A percentile compares a stretch with the other conserved stretches of the same genome.
These are phyloP conservation scores for Tuber aestivum DNA, from an alignment of 495 filamentous ascomycete species.

Conservation along the genomic window DNA sequence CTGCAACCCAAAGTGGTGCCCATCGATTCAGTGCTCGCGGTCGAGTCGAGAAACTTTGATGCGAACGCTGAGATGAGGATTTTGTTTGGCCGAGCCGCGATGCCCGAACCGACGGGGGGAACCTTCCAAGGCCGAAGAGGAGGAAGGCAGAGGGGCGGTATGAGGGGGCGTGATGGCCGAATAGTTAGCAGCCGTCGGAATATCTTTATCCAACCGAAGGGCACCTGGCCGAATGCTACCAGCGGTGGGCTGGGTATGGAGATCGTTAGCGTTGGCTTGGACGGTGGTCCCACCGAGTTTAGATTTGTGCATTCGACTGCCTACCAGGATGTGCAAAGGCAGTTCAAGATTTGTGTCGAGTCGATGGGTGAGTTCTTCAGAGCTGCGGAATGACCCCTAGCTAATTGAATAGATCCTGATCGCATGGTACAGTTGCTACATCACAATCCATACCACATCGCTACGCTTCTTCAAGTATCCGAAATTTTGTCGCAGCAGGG, in stretches of 20 bases:
- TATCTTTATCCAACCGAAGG: conserved; percentile 79
- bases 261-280: conserved; percentile 46
- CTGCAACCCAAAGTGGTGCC: conserved; percentile 44
- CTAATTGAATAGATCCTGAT: conserved; percentile 35
- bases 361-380: conserved; percentile 44
- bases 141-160: conserved; percentile 48
- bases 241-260: conserved; percentile 83
- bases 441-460: conserved; percentile 82
- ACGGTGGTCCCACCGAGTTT: conserved; percentile 57
- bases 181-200: conserved; percentile 67
- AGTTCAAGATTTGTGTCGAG: conserved; percentile 70
- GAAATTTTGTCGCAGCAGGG: conserved; percentile 85
- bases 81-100: conserved; percentile 76
- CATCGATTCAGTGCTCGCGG: conserved; percentile 55
- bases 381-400: neutral
- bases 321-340: conserved; percentile 70
- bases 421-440: conserved; percentile 58
- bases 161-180: conserved; percentile 55
- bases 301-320: conserved; percentile 64
- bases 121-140: conserved; percentile 47
- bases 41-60: conserved; percentile 76
- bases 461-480: conserved; percentile 85
- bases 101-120: conserved; percentile 58
- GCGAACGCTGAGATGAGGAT: conserved; percentile 88
- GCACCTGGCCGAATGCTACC: conserved; percentile 78